Base-by-base conservation (phyloP, 2,329 filamentous ascomycete genomes). In the Lecanosticta acicola region DNA sequence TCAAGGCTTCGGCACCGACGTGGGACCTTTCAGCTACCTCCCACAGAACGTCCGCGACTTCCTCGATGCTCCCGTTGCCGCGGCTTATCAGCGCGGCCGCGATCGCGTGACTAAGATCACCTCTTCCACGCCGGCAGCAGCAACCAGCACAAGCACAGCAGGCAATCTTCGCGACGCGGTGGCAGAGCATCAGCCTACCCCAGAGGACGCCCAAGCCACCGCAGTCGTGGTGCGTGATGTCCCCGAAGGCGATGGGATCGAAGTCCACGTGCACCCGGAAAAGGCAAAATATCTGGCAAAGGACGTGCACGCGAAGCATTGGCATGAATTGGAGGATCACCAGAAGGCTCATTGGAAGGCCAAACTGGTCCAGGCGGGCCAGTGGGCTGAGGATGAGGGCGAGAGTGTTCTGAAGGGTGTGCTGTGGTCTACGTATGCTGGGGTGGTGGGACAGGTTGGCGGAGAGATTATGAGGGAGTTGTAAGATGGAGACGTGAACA, bases 351-450 rank as follows among this genome's bases (percentile, higher is more conserved):
- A 72, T 14, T 94, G 88, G 88, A 87, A 81, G 68, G 67, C 77
- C 55, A 78, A 76, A 60, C 73, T 94, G 29, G 72, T 73, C 45
- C 74, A 82, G 44, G 82, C 85, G 0, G 87, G 87, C 0, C 79
- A 88, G 53, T 94, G 87, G 87, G 78, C 79, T n/a, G 81, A 83
- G 61, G 75, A 79, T 32, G 85, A 91, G 73, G 85, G 86, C 2
- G 87, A 91, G 70, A 75, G 73, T 8, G 78, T 93, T 21, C 77
- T 94, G 56, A 81, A 83, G 67, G 85, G 86, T 2, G 78, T 94
- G 24, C 70, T 94, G 51, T 94, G 94, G 67, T 79, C 81, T 16
- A 78, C 88, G 67, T 72, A 87, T 53, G 84, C 78, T 1, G 83
- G 78, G 2, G 69, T 74, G 41, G 78, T 85, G 13, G 77, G 80